Conservation (phyloP, 306 rosid genomes). For the Sicyos edulis region DNA sequence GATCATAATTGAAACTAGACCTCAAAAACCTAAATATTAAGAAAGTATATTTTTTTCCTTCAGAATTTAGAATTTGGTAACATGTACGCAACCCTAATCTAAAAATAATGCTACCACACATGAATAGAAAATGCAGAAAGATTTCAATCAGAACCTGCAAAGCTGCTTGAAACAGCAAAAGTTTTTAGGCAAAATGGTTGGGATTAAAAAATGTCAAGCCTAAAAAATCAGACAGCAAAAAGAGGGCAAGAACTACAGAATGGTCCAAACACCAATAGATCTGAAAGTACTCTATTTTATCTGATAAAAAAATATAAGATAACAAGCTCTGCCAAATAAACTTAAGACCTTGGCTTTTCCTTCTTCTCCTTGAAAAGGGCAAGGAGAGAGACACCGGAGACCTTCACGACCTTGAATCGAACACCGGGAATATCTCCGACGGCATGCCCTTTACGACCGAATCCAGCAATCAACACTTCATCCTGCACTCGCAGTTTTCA, state of each 20-base stretch:
- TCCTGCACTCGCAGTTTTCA: slow-evolving; percentile 38
- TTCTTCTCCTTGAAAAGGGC: slow-evolving; percentile 22
- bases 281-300: neutral
- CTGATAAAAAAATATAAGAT: slow-evolving; percentile 58
- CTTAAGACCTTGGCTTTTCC: slow-evolving; percentile 54
- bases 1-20: no score
- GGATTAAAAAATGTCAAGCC: neutral
- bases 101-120: no score
- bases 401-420: slow-evolving; percentile 21
- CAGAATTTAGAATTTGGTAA: no score
- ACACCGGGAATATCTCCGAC: slow-evolving; percentile 51
- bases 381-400: slow-evolving; percentile 69
- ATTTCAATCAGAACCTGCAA: no score
- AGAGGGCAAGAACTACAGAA: neutral
- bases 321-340: slow-evolving; percentile 33
- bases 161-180: neutral
- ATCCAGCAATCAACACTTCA: slow-evolving; percentile 70
- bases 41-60: no score
- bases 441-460: slow-evolving; percentile 36
- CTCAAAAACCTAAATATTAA: no score
- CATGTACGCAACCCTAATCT: no score
- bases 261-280: slow-evolving; percentile 9
- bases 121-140: no score
- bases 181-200: neutral
- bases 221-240: neutral